Evolutionary conservation across 306 rosid genomes (phyloP).

Genomic region (Oxytropis ochrocephala): DNA sequence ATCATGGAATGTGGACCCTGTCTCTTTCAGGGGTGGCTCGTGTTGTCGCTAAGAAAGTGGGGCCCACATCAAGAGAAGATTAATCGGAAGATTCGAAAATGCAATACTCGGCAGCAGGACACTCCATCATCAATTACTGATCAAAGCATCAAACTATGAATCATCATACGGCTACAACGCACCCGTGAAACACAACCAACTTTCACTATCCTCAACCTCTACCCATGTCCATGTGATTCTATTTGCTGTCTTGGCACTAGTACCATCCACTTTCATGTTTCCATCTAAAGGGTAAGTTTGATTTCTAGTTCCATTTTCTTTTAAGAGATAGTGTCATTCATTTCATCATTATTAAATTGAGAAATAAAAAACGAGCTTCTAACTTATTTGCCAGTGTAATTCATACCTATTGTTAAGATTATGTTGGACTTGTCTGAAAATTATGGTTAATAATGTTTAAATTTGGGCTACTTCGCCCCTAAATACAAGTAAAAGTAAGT

Average conservation of each 20-base stretch:
- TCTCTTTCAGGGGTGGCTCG: neutral
- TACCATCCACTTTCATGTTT: neutral
- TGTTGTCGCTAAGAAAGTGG: neutral
- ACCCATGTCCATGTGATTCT: constrained; percentile 19
- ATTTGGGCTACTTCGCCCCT: no score
- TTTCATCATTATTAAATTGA: no score
- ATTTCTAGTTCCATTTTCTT: no score
- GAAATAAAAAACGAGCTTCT: no score
- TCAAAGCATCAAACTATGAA: neutral
- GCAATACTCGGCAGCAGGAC: neutral
- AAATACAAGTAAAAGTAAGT: no score
- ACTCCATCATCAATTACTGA: neutral
- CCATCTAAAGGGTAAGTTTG: no score
- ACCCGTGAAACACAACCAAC: constrained; percentile 4
- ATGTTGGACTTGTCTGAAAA: no score
- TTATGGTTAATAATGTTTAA: no score
- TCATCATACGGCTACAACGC: constrained; percentile 21
- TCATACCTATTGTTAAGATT: no score
- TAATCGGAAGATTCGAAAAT: constrained; percentile 8
- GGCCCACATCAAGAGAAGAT: neutral
- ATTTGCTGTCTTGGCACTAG: neutral
- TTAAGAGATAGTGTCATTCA: no score
- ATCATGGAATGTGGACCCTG: neutral
- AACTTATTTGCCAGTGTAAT: no score
- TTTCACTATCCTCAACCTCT: constrained; percentile 15